phyloP scores from a whole-genome alignment of 805 yeast genomes.

The Isabelozyma heimii region DNA sequence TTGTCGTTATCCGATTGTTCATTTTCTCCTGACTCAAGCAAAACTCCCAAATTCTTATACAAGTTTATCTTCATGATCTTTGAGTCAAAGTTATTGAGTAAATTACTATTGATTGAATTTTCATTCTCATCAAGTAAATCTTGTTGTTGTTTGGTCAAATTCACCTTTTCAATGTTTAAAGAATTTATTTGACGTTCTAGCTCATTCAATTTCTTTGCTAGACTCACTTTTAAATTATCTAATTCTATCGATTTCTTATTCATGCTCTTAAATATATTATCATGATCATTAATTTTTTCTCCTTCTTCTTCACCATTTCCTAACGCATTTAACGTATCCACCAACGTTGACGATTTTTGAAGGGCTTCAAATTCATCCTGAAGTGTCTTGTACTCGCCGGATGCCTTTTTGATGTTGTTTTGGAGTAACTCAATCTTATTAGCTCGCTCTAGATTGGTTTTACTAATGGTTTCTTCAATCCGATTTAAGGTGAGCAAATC shows the following conservation, averaged over 20 bases:
- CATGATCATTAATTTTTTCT: conserved; percentile 5
- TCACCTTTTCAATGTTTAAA: conserved; percentile 30
- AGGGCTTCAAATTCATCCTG: conserved; percentile 12
- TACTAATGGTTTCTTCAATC: conserved; percentile 35
- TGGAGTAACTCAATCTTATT: conserved; percentile 15
- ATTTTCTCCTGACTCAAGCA: conserved; percentile 31
- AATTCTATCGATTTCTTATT: conserved; percentile 26
- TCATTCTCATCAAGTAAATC: conserved; percentile 30
- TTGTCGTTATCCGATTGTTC: conserved; percentile 23
- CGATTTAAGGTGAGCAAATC: conserved; percentile 47
- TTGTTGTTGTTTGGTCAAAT: conserved; percentile 34
- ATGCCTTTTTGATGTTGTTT: conserved; percentile 3
- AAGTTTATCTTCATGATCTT: conserved; percentile 54
- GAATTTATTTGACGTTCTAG: conserved; percentile 42
- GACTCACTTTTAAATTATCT: conserved; percentile 46
- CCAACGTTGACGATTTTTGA: conserved; percentile 8
- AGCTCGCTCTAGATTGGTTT: conserved; percentile 25
- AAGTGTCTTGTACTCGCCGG: conserved; percentile 8
- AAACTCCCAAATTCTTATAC: conserved; percentile 59
- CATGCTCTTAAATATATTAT: conserved; percentile 25
- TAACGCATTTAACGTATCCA: conserved; percentile 7
- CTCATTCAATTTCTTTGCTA: conserved; percentile 53
- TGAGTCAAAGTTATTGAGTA: conserved; percentile 39
- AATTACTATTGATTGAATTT: conserved; percentile 28
- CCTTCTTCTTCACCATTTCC: conserved; percentile 16